These are phyloP conservation scores for Stereum hirsutum DNA, from an alignment of 1,284 basidiomycete genomes.

Conservation along the genomic window DNA sequence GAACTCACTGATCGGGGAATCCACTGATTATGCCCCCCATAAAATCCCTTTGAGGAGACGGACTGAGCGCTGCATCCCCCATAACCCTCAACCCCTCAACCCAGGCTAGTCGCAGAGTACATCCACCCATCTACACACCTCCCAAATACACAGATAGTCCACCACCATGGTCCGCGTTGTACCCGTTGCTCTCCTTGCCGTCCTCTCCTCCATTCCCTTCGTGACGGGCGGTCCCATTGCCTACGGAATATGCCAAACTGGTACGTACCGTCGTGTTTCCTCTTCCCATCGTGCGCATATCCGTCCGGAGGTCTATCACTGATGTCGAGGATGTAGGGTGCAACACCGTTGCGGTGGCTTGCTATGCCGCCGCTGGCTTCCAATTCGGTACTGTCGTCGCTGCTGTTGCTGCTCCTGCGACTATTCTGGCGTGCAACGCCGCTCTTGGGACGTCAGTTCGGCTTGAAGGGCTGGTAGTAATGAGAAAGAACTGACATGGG, in stretches of 20 bases:
- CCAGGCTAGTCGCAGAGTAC: no score
- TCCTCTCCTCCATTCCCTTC: constrained; percentile 23
- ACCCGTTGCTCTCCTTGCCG: background rate
- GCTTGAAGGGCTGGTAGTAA: background rate
- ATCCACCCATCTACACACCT: no score
- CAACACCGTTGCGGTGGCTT: background rate
- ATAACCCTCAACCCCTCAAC: no score
- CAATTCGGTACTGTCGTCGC: constrained; percentile 1
- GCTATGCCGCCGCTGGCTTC: constrained; percentile 2
- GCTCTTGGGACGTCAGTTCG: constrained; percentile 1
- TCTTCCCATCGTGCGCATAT: background rate
- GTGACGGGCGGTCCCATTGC: background rate
- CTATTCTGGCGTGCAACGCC: background rate
- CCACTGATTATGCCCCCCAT: no score
- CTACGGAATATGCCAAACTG: constrained; percentile 1
- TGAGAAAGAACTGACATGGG: background rate
- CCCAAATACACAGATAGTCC: constrained; percentile 6
- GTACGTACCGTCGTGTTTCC: background rate
- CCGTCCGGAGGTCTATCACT: background rate
- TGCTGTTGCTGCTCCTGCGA: background rate
- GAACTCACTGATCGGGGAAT: no score
- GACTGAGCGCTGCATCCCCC: no score
- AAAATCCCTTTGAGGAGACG: no score
- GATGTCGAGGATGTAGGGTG: background rate
- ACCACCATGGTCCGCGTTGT: constrained; percentile 7